phyloP scores from a whole-genome alignment of 2,329 filamentous ascomycete genomes.

The Pseudocercospora vitis region DNA sequence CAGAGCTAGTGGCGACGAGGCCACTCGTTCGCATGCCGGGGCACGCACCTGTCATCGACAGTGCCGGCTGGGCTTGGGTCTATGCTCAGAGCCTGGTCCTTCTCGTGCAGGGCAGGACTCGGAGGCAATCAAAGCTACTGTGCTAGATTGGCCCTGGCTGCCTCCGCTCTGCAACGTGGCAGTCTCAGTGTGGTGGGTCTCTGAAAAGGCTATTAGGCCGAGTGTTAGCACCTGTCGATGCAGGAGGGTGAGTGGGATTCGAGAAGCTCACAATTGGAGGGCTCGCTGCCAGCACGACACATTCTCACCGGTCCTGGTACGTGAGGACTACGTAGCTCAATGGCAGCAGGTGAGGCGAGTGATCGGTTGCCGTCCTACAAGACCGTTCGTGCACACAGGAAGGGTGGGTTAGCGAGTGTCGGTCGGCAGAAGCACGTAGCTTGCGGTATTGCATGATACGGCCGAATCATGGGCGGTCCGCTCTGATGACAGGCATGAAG shows the following conservation, averaged over 20 bases:
- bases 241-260: slow-evolving; percentile 17
- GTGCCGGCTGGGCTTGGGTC: slow-evolving; percentile 28
- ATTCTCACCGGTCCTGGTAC: slow-evolving; percentile 14
- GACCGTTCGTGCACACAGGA: slow-evolving; percentile 9
- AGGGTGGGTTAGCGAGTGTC: slow-evolving; percentile 9
- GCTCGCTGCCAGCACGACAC: slow-evolving; percentile 9
- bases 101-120: slow-evolving; percentile 35
- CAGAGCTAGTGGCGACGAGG: slow-evolving; percentile 46
- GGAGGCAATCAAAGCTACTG: slow-evolving; percentile 22
- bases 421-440: slow-evolving; percentile 25
- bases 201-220: slow-evolving; percentile 31
- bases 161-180: slow-evolving; percentile 57
- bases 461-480: slow-evolving; percentile 22
- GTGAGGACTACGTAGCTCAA: neutral
- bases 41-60: slow-evolving; percentile 25
- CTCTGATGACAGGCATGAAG: slow-evolving; percentile 20
- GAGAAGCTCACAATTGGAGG: slow-evolving; percentile 23
- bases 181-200: slow-evolving; percentile 40
- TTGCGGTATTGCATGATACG: slow-evolving; percentile 20
- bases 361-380: slow-evolving; percentile 6
- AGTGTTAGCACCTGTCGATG: slow-evolving; percentile 26
- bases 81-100: slow-evolving; percentile 41
- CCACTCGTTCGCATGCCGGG: slow-evolving; percentile 46
- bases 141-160: slow-evolving; percentile 42
- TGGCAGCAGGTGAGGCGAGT: slow-evolving; percentile 13